phyloP scores from a whole-genome alignment of 257 asterid genomes.

The Thymus quinquecostatus region DNA sequence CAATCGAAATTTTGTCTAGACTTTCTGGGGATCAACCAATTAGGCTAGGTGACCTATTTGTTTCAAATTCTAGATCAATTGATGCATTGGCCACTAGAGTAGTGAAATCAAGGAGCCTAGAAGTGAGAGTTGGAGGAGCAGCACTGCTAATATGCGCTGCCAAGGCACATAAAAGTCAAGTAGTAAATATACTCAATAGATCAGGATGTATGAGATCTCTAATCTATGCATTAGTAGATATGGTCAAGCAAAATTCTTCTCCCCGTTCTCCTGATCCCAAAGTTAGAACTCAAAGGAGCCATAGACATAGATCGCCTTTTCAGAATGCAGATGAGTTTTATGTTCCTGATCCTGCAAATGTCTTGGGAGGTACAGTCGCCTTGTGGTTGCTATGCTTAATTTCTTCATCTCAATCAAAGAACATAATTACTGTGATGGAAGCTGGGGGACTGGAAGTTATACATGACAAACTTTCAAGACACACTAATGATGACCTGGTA shows the following conservation, averaged over 20 bases:
- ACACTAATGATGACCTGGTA: conserved; percentile 61
- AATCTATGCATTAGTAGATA: conserved; percentile 64
- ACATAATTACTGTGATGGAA: conserved; percentile 62
- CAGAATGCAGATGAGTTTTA: conserved; percentile 57
- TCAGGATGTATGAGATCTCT: conserved; percentile 78
- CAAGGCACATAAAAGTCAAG: conserved; percentile 60
- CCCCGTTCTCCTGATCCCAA: conserved; percentile 53
- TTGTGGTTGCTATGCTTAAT: conserved; percentile 76
- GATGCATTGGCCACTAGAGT: conserved; percentile 70
- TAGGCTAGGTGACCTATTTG: conserved; percentile 55
- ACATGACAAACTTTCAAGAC: conserved; percentile 60
- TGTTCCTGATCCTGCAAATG: conserved; percentile 71
- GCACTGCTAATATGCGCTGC: conserved; percentile 71
- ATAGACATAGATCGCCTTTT: conserved; percentile 53
- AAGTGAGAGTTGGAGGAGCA: conserved; percentile 81
- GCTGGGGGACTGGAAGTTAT: conserved; percentile 81
- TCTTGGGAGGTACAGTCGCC: conserved; percentile 71
- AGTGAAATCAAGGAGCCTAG: conserved; percentile 67
- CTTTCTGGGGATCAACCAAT: conserved; percentile 73
- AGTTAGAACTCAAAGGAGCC: conserved; percentile 54
- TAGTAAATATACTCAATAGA: conserved; percentile 59
- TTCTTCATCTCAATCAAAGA: conserved; percentile 59
- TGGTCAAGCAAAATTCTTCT: conserved; percentile 63
- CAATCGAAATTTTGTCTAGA: conserved; percentile 70
- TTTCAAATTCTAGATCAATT: conserved; percentile 54